phyloP scores from a whole-genome alignment of 805 yeast genomes.

The Saccharomyces kudriavzevii region DNA sequence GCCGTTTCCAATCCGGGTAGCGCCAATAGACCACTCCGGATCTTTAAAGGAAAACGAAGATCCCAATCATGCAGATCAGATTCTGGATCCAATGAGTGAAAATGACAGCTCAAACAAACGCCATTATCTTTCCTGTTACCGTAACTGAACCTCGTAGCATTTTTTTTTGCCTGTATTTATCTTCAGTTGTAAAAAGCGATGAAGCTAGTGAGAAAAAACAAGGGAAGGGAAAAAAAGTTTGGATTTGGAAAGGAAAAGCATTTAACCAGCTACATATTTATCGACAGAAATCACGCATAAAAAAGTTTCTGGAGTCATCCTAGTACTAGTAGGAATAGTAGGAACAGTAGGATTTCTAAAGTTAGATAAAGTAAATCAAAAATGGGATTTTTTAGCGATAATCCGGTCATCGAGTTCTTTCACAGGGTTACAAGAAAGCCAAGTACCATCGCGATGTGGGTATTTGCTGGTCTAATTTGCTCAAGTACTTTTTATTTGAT shows the following conservation, averaged over 20 bases:
- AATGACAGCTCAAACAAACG: background rate
- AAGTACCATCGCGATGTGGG: constrained; percentile 26
- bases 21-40: background rate
- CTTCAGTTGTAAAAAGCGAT: background rate
- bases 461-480: constrained; percentile 25
- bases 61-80: background rate
- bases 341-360: no score
- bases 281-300: no score
- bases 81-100: background rate
- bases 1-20: background rate
- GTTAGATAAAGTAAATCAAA: background rate
- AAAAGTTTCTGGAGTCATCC: no score
- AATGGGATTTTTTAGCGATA: constrained; percentile 25
- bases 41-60: background rate
- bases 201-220: background rate
- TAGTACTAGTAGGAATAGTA: background rate
- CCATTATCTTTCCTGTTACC: background rate
- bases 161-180: background rate
- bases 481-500: constrained; percentile 21
- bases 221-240: background rate
- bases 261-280: background rate
- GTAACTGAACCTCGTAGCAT: background rate
- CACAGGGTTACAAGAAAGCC: constrained; percentile 21
- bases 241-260: constrained; percentile 2
- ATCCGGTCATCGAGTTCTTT: constrained; percentile 21